Conservation (phyloP, 2,329 filamentous ascomycete species). For the Aspergillus quadricinctus region DNA sequence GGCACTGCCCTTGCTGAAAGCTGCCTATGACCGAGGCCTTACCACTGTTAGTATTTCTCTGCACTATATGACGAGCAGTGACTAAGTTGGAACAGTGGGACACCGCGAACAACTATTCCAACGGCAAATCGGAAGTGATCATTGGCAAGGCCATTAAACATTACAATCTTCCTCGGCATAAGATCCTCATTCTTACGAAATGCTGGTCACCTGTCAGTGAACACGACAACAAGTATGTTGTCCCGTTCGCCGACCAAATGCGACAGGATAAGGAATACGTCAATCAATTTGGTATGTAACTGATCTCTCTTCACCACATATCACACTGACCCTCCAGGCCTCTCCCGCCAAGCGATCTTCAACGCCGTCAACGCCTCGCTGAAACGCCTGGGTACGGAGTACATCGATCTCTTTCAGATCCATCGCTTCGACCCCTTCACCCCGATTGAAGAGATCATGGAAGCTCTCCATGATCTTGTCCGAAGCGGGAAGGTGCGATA, state of each 20-base stretch:
- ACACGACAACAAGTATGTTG: not conserved
- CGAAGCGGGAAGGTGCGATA: constrained; percentile 30
- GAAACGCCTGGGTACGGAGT: constrained; percentile 42
- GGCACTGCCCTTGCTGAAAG: not conserved
- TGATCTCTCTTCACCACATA: constrained; percentile 14
- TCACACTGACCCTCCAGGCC: constrained; percentile 32
- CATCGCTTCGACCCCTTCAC: constrained; percentile 17
- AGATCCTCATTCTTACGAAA: constrained; percentile 21
- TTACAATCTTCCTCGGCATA: constrained; percentile 17
- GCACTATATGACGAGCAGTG: constrained; percentile 27
- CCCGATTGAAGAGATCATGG: constrained; percentile 48
- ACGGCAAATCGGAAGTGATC: constrained; percentile 60
- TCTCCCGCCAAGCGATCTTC: constrained; percentile 37
- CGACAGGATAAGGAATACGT: not conserved
- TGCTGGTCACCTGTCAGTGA: constrained; percentile 17
- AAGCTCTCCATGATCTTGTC: constrained; percentile 39
- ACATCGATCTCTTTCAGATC: constrained; percentile 1
- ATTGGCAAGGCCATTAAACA: constrained; percentile 52
- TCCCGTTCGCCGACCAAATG: not conserved
- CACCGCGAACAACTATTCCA: constrained; percentile 27
- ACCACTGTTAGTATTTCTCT: constrained; percentile 15
- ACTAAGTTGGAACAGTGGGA: constrained; percentile 2
- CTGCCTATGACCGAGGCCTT: constrained; percentile 15
- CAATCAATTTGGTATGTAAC: constrained; percentile 6
- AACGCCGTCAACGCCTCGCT: constrained; percentile 36